phyloP scores from a whole-genome alignment of 306 rosid genomes.

The Vicia sativa region DNA sequence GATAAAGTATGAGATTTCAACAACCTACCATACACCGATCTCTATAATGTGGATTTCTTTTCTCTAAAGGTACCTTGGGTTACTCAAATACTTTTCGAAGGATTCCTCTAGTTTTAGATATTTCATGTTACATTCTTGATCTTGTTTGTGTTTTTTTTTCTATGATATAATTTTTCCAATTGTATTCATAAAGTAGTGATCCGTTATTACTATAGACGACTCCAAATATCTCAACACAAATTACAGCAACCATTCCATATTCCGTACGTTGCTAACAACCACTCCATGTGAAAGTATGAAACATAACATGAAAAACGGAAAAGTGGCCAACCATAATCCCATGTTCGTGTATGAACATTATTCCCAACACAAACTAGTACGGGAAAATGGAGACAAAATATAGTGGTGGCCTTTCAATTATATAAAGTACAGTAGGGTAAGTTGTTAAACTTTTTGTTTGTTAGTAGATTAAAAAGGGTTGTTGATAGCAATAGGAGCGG shows the following conservation, averaged over 20 bases:
- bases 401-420: conserved; percentile 10
- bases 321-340: conserved; percentile 13
- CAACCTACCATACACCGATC: too few species aligned
- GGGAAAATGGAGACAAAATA: conserved; percentile 35
- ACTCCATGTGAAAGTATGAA: neutral
- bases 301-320: conserved; percentile 6
- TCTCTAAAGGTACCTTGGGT: too few species aligned
- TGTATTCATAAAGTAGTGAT: too few species aligned
- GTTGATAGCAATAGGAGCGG: conserved; percentile 29
- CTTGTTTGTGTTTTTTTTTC: too few species aligned
- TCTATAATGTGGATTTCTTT: too few species aligned
- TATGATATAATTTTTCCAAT: too few species aligned
- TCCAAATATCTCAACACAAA: neutral
- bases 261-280: neutral
- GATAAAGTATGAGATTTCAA: too few species aligned
- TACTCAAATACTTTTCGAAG: too few species aligned
- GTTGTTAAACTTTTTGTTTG: neutral
- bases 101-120: too few species aligned
- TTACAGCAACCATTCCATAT: neutral
- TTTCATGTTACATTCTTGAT: too few species aligned
- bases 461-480: neutral
- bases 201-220: too few species aligned
- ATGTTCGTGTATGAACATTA: conserved; percentile 18
- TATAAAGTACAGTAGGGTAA: neutral
- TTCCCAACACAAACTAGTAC: conserved; percentile 28